Evolutionary conservation across 148 eudicot species (phyloP).

Genomic region (Rhododendron simsii): DNA sequence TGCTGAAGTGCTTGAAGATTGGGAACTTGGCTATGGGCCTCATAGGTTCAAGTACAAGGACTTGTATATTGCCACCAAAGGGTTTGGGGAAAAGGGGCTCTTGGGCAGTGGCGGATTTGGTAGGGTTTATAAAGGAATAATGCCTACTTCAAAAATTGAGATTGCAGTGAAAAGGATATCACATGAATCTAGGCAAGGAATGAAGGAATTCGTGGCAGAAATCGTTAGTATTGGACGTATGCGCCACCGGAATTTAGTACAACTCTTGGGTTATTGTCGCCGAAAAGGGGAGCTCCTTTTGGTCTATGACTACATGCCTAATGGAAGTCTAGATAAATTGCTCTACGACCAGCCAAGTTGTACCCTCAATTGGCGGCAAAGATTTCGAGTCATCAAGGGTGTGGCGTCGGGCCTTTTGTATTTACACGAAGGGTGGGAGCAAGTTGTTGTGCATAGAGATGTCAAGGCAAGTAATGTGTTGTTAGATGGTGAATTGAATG

Average conservation of each 20-base stretch:
- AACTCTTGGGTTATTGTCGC: conserved; percentile 28
- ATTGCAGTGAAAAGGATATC: conserved; percentile 32
- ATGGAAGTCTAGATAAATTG: conserved; percentile 32
- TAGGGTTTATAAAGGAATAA: conserved; percentile 21
- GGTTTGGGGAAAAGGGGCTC: conserved; percentile 37
- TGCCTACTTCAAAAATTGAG: conserved; percentile 13
- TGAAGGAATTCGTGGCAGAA: conserved; percentile 33
- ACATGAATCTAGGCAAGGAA: conserved; percentile 34
- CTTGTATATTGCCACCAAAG: conserved; percentile 48
- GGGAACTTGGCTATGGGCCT: conserved; percentile 45
- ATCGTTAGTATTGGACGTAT: conserved; percentile 28
- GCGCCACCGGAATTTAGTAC: conserved; percentile 30
- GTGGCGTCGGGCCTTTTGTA: conserved; percentile 31
- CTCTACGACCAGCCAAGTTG: conserved; percentile 16
- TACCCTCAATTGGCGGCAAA: conserved; percentile 28
- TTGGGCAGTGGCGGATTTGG: conserved; percentile 32
- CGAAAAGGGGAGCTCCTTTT: conserved; percentile 25
- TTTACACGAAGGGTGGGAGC: conserved; percentile 36
- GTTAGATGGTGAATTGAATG: conserved; percentile 32
- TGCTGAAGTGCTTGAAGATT: conserved; percentile 45
- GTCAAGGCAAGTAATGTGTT: conserved; percentile 38
- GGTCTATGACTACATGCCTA: conserved; percentile 28
- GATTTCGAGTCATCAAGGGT: conserved; percentile 31
- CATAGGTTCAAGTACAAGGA: conserved; percentile 47
- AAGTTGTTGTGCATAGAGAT: conserved; percentile 36